phyloP scores from a whole-genome alignment of 2,329 filamentous ascomycete species.

The Cylindrodendrum hubeiense region DNA sequence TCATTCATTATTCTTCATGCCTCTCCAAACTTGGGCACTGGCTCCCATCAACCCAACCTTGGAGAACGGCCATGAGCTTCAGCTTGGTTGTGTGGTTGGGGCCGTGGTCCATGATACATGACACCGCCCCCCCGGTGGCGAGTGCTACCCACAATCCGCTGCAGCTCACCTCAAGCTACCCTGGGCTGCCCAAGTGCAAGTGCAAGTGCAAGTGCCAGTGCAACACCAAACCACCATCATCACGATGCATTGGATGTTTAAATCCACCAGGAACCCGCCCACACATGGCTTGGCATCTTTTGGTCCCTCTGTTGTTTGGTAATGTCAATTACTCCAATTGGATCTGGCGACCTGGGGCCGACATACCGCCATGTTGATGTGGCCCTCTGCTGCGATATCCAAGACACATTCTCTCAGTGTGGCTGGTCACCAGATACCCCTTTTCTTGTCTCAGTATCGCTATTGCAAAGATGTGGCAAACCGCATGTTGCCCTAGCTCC shows the following conservation, averaged over 20 bases:
- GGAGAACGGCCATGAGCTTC: not conserved
- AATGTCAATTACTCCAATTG: constrained; percentile 26
- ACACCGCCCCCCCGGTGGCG: constrained; percentile 15
- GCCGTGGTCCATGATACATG: constrained; percentile 1
- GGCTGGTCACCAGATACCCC: constrained; percentile 12
- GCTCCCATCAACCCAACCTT: not conserved
- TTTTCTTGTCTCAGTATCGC: constrained; percentile 15
- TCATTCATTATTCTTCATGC: constrained; percentile 4
- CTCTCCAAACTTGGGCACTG: not conserved
- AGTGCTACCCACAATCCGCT: constrained; percentile 8
- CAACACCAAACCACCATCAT: not conserved
- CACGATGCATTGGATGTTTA: constrained; percentile 20
- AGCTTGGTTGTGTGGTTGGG: not conserved
- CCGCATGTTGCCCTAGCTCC: constrained; percentile 4
- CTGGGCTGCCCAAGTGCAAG: not conserved
- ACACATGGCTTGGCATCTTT: constrained; percentile 5
- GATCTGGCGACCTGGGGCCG: constrained; percentile 22
- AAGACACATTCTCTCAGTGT: constrained; percentile 35
- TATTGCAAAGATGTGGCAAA: not conserved
- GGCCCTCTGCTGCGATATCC: constrained; percentile 28
- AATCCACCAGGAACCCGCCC: not conserved
- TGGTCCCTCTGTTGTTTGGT: constrained; percentile 18
- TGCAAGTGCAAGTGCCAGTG: not conserved
- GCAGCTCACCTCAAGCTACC: not conserved
- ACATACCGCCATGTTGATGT: constrained; percentile 40